A percentile compares a stretch with the other conserved stretches of the same genome.
Evolutionary conservation across 73 alveolate genomes (phyloP).

Genomic region (Paraurostyla sp.): DNA sequence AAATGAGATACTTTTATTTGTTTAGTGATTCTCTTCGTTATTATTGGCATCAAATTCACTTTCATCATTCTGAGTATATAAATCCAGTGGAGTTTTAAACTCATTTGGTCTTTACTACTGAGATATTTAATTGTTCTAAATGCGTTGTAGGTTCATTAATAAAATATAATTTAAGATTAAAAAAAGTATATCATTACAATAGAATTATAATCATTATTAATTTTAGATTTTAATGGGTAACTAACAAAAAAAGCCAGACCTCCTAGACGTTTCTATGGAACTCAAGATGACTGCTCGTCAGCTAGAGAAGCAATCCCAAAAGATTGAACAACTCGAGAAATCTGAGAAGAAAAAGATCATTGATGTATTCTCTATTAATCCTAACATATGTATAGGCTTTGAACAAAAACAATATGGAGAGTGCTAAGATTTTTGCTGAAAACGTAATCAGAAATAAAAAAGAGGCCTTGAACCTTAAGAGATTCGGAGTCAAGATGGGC

Average conservation of each 20-base stretch:
- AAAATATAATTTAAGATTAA: not conserved
- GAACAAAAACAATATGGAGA: conserved; percentile 72
- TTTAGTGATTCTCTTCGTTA: not conserved
- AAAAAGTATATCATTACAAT: not conserved
- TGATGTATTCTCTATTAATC: conserved; percentile 8
- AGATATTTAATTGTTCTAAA: not conserved
- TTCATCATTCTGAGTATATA: not conserved
- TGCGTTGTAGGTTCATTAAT: not conserved
- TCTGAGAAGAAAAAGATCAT: conserved; percentile 71
- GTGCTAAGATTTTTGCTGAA: conserved; percentile 83
- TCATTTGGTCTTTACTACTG: not conserved
- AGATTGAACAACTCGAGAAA: conserved; percentile 61
- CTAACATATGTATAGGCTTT: conserved; percentile 35
- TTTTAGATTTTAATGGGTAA: conserved; percentile 59
- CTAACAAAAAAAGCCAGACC: conserved; percentile 65
- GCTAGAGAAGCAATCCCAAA: conserved; percentile 68
- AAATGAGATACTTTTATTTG: not conserved
- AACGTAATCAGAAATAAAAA: conserved; percentile 80
- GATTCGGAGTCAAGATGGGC: conserved; percentile 79
- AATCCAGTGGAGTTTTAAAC: not conserved
- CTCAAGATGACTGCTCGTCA: conserved; percentile 72
- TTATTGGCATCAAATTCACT: not conserved
- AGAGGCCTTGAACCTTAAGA: conserved; percentile 77
- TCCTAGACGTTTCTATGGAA: conserved; percentile 70
- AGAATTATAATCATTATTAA: not conserved